These are phyloP conservation scores for Podila minutissima DNA, from an alignment of 192 early-diverging fungal species.

Conservation along the genomic window DNA sequence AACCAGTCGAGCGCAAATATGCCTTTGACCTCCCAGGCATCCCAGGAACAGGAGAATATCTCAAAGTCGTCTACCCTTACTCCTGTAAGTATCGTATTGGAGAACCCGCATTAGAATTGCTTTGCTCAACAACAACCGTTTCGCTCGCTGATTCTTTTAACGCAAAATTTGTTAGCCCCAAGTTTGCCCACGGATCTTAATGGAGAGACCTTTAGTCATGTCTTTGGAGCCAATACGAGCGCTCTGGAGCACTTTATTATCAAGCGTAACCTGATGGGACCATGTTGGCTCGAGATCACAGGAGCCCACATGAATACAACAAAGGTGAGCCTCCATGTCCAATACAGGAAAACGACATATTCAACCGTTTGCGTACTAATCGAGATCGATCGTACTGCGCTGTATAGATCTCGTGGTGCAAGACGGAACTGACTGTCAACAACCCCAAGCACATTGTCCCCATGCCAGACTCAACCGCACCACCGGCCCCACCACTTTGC, in stretches of 20 bases:
- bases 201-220: slow-evolving; percentile 82
- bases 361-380: background rate
- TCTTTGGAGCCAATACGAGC: slow-evolving; percentile 89
- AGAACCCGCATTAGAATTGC: background rate
- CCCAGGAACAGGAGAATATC: slow-evolving; percentile 82
- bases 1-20: slow-evolving; percentile 82
- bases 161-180: slow-evolving; percentile 56
- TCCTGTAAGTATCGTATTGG: slow-evolving; percentile 48
- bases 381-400: slow-evolving; percentile 1
- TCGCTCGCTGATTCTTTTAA: background rate
- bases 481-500: slow-evolving; percentile 77
- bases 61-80: slow-evolving; percentile 89
- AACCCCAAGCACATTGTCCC: slow-evolving; percentile 76
- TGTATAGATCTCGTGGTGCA: slow-evolving; percentile 88
- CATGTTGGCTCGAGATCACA: slow-evolving; percentile 88
- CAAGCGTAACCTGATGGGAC: slow-evolving; percentile 96
- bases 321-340: slow-evolving; percentile 49
- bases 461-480: slow-evolving; percentile 63
- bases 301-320: slow-evolving; percentile 60
- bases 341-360: background rate
- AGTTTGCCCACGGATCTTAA: slow-evolving; percentile 62
- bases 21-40: slow-evolving; percentile 90
- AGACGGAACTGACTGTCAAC: slow-evolving; percentile 71
- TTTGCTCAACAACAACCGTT: background rate
- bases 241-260: slow-evolving; percentile 95